Evolutionary conservation across 177 flowering plant genomes (phyloP).

Genomic region (Vitis hybrid): DNA sequence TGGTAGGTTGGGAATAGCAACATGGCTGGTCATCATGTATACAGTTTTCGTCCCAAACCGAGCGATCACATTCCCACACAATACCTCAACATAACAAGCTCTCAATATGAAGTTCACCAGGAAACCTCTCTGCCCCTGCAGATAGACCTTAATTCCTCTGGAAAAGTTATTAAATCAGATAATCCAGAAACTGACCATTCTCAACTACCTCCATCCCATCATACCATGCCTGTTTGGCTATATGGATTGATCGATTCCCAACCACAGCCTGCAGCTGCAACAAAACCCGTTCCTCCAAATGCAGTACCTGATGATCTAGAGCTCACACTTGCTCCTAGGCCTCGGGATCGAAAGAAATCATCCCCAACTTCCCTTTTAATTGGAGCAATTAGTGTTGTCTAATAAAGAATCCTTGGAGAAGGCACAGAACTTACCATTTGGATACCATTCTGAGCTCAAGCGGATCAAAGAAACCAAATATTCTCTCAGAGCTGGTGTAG

Average conservation of each 20-base stretch:
- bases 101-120: slow-evolving; percentile 11
- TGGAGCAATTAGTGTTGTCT: slow-evolving; percentile 47
- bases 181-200: slow-evolving; percentile 11
- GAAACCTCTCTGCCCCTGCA: slow-evolving; percentile 4
- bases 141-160: slow-evolving; percentile 23
- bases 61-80: slow-evolving; percentile 8
- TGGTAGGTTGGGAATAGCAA: slow-evolving; percentile 31
- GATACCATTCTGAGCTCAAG: not conserved
- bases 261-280: not conserved
- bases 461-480: not conserved
- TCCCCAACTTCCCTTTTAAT: slow-evolving; percentile 25
- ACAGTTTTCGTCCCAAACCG: slow-evolving; percentile 7
- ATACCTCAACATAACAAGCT: slow-evolving; percentile 9
- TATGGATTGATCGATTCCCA: slow-evolving; percentile 12
- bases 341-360: slow-evolving; percentile 27
- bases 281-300: slow-evolving; percentile 8
- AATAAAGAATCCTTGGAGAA: not conserved
- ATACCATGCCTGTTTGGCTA: slow-evolving; percentile 11
- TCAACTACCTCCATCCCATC: slow-evolving; percentile 7
- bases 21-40: not conserved
- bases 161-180: slow-evolving; percentile 9
- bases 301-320: slow-evolving; percentile 34
- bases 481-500: not conserved
- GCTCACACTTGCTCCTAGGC: slow-evolving; percentile 51
- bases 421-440: not conserved